Evolutionary conservation across 1,284 basidiomycete species (phyloP).

Genomic region (Marasmius oreades): DNA sequence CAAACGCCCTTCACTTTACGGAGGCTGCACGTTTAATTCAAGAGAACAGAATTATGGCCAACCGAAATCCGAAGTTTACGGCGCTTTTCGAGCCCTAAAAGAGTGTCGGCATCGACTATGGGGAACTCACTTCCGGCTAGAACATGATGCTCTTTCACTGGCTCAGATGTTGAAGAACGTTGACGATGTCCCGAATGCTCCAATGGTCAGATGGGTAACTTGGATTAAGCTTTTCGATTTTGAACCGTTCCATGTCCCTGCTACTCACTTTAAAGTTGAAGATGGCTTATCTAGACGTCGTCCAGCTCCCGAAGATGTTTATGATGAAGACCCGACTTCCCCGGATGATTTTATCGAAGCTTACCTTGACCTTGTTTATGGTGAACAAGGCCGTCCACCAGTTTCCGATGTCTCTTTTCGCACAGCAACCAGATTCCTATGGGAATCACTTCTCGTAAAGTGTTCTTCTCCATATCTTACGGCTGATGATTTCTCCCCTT

Average conservation of each 20-base stretch:
- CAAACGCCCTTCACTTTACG: constrained; percentile 25
- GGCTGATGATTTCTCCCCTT: not conserved
- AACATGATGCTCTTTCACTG: constrained; percentile 32
- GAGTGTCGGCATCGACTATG: constrained; percentile 26
- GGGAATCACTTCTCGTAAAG: not conserved
- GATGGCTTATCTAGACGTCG: constrained; percentile 28
- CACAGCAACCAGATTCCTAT: not conserved
- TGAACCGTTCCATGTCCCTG: constrained; percentile 27
- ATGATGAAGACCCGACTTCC: constrained; percentile 16
- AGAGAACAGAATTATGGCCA: too few species aligned
- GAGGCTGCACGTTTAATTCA: constrained; percentile 34
- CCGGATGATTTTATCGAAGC: constrained; percentile 17
- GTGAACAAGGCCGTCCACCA: not conserved
- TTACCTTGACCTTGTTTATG: not conserved
- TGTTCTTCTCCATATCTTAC: not conserved
- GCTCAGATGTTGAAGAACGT: constrained; percentile 31
- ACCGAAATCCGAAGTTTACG: constrained; percentile 35
- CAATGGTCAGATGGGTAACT: constrained; percentile 31
- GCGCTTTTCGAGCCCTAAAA: constrained; percentile 30
- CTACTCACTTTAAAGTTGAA: constrained; percentile 21
- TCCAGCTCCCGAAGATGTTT: constrained; percentile 12
- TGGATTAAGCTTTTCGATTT: constrained; percentile 31
- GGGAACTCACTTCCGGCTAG: constrained; percentile 30
- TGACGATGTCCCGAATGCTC: constrained; percentile 30
- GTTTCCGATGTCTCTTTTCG: not conserved